Evolutionary conservation across 257 asterid genomes (phyloP).

Genomic region (Solanum stenotomum): DNA sequence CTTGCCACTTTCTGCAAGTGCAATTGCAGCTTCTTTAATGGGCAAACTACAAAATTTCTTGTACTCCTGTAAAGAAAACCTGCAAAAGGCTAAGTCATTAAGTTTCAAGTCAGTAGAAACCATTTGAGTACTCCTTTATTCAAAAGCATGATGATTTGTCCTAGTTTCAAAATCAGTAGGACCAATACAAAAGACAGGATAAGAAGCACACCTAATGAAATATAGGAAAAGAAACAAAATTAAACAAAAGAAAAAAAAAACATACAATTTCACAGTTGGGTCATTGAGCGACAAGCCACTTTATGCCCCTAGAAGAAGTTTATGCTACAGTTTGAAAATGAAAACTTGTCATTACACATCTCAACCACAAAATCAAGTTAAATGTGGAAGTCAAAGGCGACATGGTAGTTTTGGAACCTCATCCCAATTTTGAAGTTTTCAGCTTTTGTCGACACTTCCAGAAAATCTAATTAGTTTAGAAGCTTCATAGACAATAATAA

Average conservation of each 20-base stretch:
- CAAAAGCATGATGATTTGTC: neutral
- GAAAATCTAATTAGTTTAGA: neutral
- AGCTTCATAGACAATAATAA: neutral
- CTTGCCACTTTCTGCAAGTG: slow-evolving; percentile 85
- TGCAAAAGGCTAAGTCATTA: slow-evolving; percentile 65
- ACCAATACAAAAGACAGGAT: neutral
- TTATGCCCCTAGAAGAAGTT: neutral
- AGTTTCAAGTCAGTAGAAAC: slow-evolving; percentile 51
- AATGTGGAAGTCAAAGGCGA: neutral
- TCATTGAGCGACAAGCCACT: neutral
- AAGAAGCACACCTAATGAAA: neutral
- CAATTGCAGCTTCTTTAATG: slow-evolving; percentile 56
- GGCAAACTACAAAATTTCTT: slow-evolving; percentile 64
- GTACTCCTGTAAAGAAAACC: slow-evolving; percentile 88
- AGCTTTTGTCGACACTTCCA: neutral
- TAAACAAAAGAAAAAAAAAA: neutral
- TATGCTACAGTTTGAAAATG: neutral
- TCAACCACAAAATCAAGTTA: neutral
- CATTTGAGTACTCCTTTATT: slow-evolving; percentile 1
- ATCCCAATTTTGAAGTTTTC: neutral
- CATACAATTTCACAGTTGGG: neutral
- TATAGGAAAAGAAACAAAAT: neutral
- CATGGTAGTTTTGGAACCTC: neutral
- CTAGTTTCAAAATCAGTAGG: neutral
- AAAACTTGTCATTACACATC: neutral